Evolutionary conservation across 2,329 filamentous ascomycete species (phyloP).

Genomic region (Colletotrichum melonis): DNA sequence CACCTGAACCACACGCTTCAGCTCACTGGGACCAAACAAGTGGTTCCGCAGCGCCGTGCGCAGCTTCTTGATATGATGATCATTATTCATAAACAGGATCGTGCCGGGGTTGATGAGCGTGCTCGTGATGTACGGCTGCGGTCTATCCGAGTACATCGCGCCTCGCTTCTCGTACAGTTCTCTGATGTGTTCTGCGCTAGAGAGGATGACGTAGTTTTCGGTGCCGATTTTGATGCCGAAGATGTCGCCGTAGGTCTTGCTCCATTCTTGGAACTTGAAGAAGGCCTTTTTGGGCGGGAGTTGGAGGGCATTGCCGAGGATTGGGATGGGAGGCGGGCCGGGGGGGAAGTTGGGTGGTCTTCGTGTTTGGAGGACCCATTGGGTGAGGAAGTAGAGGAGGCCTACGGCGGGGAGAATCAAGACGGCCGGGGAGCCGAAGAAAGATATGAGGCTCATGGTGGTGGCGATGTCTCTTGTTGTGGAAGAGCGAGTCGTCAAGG

Average conservation of each 20-base stretch:
- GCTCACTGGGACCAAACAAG: constrained; percentile 38
- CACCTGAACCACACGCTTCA: constrained; percentile 34
- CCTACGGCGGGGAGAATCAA: not conserved
- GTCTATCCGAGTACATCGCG: constrained; percentile 50
- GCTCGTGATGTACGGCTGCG: constrained; percentile 42
- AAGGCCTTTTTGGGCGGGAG: constrained; percentile 41
- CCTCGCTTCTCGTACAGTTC: constrained; percentile 52
- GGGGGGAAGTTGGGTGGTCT: constrained; percentile 37
- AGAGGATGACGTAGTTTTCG: constrained; percentile 47
- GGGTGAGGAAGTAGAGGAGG: not conserved
- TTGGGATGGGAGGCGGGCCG: constrained; percentile 37
- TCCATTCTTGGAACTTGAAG: constrained; percentile 46
- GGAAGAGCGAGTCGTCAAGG: not conserved
- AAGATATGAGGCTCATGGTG: not conserved
- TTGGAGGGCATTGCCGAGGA: constrained; percentile 42
- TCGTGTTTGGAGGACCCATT: constrained; percentile 7
- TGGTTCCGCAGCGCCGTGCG: constrained; percentile 31
- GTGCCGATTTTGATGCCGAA: constrained; percentile 45
- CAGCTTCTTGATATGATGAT: constrained; percentile 14
- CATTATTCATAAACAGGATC: constrained; percentile 23
- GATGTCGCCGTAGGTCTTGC: constrained; percentile 47
- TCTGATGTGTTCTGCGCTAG: constrained; percentile 44
- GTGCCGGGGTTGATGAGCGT: constrained; percentile 39
- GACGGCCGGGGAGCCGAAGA: not conserved
- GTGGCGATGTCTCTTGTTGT: not conserved